Base-by-base conservation (phyloP, 1,284 basidiomycete species). In the Marasmius sp. region DNA sequence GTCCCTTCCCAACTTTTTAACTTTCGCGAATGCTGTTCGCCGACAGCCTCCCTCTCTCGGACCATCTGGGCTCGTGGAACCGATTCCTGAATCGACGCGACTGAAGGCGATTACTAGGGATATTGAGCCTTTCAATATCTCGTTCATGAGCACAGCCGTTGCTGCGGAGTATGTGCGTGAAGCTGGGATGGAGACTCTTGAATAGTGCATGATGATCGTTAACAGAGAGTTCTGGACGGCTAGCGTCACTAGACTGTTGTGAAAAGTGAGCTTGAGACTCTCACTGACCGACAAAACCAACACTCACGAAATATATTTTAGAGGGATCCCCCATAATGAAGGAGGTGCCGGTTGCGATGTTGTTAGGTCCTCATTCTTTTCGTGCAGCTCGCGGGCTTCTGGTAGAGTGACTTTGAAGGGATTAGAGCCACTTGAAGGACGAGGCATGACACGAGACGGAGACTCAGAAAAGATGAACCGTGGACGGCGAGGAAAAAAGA, bases 131-230 rank as follows among this genome's bases (percentile, higher is more conserved):
- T 98, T 98, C 67, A 97, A 82, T 37, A 98, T 84, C 77, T 98
- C 95, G 75, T 93, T 95, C 75, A 97, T 84, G 36, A 98, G 85
- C 18, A 98, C 96, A 48, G 95, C 95, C 7, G 94, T 88, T 14
- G 94, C 93, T 36, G 95, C 92, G 48, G 93, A 95, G 77, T 98
- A 98, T 3, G 88, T 81, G 60, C 84, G 81, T 62, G 88, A 87
- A 0, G 91, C 86, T 3, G 92, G 83, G 11, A 88, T 87, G 7
- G 90, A 89, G 60, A 95, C 92, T 65, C 94, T 90, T 51, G 94
- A 96, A 76, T 95, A 94, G 79, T 96, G 93, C 92, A 97, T 95
- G 73, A 97, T 91, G 72, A 97, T 87, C 48, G 94, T 91, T 63
- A 97, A 75, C 61, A 88, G 80, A 14, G 93, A 94, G 78, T 98